phyloP scores from a whole-genome alignment of 208 protist genomes.

The Wallacemonas sp. region DNA sequence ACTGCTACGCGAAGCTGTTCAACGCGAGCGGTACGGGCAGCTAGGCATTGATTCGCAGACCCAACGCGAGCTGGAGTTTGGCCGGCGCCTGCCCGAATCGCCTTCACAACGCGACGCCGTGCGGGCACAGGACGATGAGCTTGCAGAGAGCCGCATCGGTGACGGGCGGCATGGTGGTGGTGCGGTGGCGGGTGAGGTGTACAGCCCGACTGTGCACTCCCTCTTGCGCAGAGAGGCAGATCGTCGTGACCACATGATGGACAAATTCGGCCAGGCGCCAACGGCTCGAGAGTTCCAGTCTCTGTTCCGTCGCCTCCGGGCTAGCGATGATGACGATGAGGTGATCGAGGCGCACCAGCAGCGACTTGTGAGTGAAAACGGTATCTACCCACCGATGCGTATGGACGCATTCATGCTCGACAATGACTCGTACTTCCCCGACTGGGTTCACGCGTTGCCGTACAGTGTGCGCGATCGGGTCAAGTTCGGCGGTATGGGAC shows the following conservation, averaged over 20 bases:
- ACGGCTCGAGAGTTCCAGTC: slow-evolving; percentile 71
- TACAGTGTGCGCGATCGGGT: slow-evolving; percentile 86
- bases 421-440: slow-evolving; percentile 82
- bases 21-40: slow-evolving; percentile 28
- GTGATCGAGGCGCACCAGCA: slow-evolving; percentile 55
- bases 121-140: slow-evolving; percentile 41
- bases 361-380: slow-evolving; percentile 76
- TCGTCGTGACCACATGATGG: slow-evolving; percentile 64
- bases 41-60: slow-evolving; percentile 36
- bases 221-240: slow-evolving; percentile 73
- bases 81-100: slow-evolving; percentile 26
- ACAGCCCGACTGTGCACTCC: slow-evolving; percentile 34
- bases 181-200: too few species aligned
- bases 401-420: slow-evolving; percentile 91
- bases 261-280: slow-evolving; percentile 74
- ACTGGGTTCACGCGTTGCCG: slow-evolving; percentile 83
- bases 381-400: slow-evolving; percentile 68
- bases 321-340: slow-evolving; percentile 57
- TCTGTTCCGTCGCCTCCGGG: slow-evolving; percentile 57
- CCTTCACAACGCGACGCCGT: slow-evolving; percentile 30
- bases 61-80: slow-evolving; percentile 41
- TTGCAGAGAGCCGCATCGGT: slow-evolving; percentile 10
- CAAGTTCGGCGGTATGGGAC: slow-evolving; percentile 83
- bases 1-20: slow-evolving; percentile 42
- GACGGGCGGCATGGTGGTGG: too few species aligned